Evolutionary conservation across 2,329 filamentous ascomycete species (phyloP).

Genomic region (Ophiostoma novo-ulmi): DNA sequence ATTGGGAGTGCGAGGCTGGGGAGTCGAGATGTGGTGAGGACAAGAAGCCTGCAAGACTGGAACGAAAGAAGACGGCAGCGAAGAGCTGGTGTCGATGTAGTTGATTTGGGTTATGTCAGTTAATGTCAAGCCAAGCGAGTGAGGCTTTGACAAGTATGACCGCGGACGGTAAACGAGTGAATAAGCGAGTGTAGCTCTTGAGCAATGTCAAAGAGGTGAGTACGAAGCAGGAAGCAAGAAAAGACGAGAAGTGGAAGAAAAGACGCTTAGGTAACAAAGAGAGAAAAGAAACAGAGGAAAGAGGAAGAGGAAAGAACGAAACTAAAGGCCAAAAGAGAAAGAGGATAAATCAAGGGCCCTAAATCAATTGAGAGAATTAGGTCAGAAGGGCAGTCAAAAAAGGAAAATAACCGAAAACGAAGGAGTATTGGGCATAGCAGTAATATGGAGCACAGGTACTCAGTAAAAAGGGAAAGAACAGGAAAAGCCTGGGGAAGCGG

Average conservation of each 20-base stretch:
- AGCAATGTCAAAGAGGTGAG: conserved; percentile 4
- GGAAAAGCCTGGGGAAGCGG: conserved; percentile 8
- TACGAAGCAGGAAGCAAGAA: neutral
- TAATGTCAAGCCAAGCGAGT: neutral
- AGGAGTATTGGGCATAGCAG: neutral
- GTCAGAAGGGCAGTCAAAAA: neutral
- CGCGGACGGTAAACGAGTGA: conserved; percentile 10
- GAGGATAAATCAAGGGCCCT: neutral
- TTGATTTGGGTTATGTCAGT: neutral
- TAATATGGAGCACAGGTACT: neutral
- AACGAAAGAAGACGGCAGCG: neutral
- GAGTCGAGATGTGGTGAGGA: neutral
- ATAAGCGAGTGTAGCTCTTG: conserved; percentile 1
- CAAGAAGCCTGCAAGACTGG: neutral
- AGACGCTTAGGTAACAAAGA: neutral
- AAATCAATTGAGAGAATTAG: neutral
- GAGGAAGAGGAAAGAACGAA: neutral
- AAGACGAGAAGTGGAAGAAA: neutral
- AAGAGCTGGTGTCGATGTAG: no score
- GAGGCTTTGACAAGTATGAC: neutral
- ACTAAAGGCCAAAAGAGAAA: neutral
- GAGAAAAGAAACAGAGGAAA: neutral
- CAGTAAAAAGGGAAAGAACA: neutral
- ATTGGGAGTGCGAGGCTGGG: conserved; percentile 27
- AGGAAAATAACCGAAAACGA: neutral